These are phyloP conservation scores for Umbilicaria muhlenbergii DNA, from an alignment of 495 filamentous ascomycete genomes.

Conservation along the genomic window DNA sequence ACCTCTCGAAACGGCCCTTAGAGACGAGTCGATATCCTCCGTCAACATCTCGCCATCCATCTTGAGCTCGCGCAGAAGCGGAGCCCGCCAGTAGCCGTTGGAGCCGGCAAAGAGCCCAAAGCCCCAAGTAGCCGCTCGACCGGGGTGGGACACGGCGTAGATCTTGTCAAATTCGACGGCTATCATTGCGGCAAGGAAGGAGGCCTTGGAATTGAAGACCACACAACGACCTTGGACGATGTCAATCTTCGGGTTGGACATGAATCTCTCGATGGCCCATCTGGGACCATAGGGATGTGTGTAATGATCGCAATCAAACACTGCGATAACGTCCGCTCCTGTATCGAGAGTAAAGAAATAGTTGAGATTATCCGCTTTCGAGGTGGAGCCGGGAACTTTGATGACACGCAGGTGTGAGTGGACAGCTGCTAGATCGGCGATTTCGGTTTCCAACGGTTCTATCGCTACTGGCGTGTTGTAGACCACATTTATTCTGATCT, in stretches of 20 bases:
- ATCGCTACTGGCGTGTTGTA: conserved; percentile 26
- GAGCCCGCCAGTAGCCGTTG: conserved; percentile 24
- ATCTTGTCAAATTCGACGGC: conserved; percentile 28
- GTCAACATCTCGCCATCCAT: conserved; percentile 27
- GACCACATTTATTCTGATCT: conserved; percentile 22
- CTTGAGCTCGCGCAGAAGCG: conserved; percentile 19
- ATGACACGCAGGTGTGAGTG: conserved; percentile 17
- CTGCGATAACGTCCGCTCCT: conserved; percentile 20
- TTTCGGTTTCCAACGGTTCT: conserved; percentile 18
- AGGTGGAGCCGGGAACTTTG: conserved; percentile 23
- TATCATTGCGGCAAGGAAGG: conserved; percentile 20
- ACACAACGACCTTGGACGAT: conserved; percentile 28
- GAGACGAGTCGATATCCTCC: conserved; percentile 26
- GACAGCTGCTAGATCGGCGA: conserved; percentile 11
- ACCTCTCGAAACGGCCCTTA: conserved; percentile 19
- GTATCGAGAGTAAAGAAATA: conserved; percentile 21
- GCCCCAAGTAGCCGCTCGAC: conserved; percentile 19
- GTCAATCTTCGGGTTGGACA: conserved; percentile 15
- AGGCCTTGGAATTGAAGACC: conserved; percentile 20
- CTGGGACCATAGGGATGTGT: conserved; percentile 22
- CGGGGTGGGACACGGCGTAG: conserved; percentile 26
- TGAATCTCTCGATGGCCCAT: conserved; percentile 25
- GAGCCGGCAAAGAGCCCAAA: conserved; percentile 26
- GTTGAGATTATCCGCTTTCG: conserved; percentile 27
- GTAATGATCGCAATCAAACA: conserved; percentile 27